Evolutionary conservation across 225 moss, liverwort and hornwort genomes (phyloP).

Genomic region (Anthoceros angustus): DNA sequence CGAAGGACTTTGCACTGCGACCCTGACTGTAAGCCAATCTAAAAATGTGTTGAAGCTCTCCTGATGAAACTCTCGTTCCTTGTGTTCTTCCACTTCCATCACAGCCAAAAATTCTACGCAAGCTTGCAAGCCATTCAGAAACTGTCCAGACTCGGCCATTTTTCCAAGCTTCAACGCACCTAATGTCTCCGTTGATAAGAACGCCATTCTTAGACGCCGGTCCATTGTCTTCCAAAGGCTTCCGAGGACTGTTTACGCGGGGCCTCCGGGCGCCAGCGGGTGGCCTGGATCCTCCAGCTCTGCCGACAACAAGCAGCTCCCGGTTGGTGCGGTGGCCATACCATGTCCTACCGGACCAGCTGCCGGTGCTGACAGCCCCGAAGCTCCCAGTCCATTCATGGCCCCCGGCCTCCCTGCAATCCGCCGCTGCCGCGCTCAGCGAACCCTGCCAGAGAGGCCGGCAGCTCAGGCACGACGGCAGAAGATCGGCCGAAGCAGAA

Average conservation of each 20-base stretch:
- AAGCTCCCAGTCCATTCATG: neutral
- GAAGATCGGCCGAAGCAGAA: neutral
- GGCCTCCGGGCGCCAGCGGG: neutral
- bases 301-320: neutral
- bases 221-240: neutral
- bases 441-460: neutral
- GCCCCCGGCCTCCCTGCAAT: neutral
- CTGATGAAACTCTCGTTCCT: neutral
- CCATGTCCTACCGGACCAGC: neutral
- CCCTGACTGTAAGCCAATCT: neutral
- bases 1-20: neutral
- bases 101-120: too few relatives aligned
- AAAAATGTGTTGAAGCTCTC: neutral
- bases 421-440: neutral
- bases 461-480: neutral
- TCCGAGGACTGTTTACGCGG: neutral
- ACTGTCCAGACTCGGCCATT: neutral
- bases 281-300: constrained; percentile 1
- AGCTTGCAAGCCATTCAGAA: too few relatives aligned
- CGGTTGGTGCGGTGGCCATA: neutral
- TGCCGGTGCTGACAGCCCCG: neutral
- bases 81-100: too few relatives aligned
- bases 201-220: neutral
- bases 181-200: neutral
- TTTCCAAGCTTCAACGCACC: neutral